Evolutionary conservation across 768 basidiomycete genomes (phyloP).

Genomic region (Russula vinacea): DNA sequence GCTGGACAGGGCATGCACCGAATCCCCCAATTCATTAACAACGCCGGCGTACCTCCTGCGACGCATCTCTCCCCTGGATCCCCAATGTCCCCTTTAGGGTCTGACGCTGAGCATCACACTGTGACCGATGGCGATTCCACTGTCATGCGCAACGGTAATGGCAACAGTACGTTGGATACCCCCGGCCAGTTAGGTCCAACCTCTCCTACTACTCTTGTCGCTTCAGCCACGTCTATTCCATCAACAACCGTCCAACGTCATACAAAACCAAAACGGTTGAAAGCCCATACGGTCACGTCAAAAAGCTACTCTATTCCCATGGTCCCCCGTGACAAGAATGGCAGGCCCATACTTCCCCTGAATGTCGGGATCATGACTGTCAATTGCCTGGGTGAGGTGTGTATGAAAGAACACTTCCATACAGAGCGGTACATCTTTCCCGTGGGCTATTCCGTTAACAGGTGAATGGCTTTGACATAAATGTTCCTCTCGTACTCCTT

Average conservation of each 20-base stretch:
- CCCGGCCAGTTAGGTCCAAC: constrained; percentile 34
- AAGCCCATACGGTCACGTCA: constrained; percentile 76
- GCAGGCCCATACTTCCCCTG: constrained; percentile 69
- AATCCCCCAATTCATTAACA: constrained; percentile 26
- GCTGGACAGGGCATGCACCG: constrained; percentile 26
- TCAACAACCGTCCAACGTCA: constrained; percentile 44
- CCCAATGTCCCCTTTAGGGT: constrained; percentile 29
- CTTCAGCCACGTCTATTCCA: constrained; percentile 33
- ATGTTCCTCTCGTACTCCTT: constrained; percentile 3
- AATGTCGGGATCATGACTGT: constrained; percentile 89
- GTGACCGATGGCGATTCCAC: constrained; percentile 15
- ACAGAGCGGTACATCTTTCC: constrained; percentile 89
- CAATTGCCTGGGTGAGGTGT: constrained; percentile 67
- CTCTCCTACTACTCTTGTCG: constrained; percentile 39
- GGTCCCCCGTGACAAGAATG: constrained; percentile 70
- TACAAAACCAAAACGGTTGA: constrained; percentile 72
- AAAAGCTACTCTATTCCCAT: constrained; percentile 75
- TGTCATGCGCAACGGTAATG: constrained; percentile 23
- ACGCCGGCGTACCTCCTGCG: constrained; percentile 25
- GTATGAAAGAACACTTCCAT: constrained; percentile 81
- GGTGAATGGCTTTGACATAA: constrained; percentile 42
- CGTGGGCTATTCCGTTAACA: constrained; percentile 78
- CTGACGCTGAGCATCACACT: constrained; percentile 25
- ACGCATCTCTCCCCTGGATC: constrained; percentile 27
- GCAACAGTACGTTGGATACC: constrained; percentile 14